phyloP scores from a whole-genome alignment of 148 eudicot genomes.

The Linanthus parryae region DNA sequence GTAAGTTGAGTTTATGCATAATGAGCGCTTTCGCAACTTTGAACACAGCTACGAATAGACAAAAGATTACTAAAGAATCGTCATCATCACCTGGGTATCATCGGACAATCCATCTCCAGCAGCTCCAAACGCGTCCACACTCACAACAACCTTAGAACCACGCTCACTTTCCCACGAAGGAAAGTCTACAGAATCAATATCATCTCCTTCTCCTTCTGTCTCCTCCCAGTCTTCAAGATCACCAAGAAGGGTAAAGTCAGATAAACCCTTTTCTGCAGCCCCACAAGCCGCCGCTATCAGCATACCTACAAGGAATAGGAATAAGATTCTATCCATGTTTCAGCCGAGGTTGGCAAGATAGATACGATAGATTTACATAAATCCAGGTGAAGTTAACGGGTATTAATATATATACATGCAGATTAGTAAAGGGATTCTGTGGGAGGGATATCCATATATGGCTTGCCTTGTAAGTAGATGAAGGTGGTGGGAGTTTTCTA shows the following conservation, averaged over 20 bases:
- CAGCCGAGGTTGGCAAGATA: conserved; percentile 16
- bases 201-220: conserved; percentile 38
- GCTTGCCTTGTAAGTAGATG: conserved; percentile 90
- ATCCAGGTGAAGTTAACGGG: conserved; percentile 20
- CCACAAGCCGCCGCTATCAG: conserved; percentile 38
- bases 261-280: conserved; percentile 23
- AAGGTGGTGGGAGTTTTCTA: conserved; percentile 38
- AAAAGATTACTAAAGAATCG: neutral
- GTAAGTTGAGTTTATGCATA: no score
- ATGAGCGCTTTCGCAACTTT: no score
- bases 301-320: conserved; percentile 30
- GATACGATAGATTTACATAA: conserved; percentile 32
- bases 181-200: conserved; percentile 23
- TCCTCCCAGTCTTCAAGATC: conserved; percentile 49
- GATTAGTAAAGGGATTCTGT: conserved; percentile 38
- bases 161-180: conserved; percentile 33
- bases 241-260: conserved; percentile 25
- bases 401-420: conserved; percentile 51
- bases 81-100: conserved; percentile 66
- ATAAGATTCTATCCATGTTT: conserved; percentile 37
- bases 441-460: conserved; percentile 27
- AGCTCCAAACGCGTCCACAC: conserved; percentile 80
- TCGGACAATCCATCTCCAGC: conserved; percentile 77
- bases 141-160: conserved; percentile 46
- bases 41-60: no score